Evolutionary conservation across 2,329 filamentous ascomycete genomes (phyloP).

Genomic region (Hypoxylon rubiginosum): DNA sequence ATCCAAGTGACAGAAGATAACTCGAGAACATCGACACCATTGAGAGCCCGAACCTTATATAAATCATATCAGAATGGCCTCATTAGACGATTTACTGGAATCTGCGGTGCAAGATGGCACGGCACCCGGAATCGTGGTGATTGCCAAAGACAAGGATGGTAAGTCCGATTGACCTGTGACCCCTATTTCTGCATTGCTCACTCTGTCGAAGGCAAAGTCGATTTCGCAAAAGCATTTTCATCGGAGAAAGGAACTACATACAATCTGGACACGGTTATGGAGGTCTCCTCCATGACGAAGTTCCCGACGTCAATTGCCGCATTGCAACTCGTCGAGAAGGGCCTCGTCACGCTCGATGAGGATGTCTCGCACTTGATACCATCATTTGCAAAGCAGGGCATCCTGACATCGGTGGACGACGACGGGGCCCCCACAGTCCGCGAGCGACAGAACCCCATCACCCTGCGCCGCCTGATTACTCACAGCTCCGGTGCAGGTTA

Average conservation of each 20-base stretch:
- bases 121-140: conserved; percentile 39
- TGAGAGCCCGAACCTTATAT: not conserved
- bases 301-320: conserved; percentile 62
- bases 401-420: conserved; percentile 60
- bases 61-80: conserved; percentile 24
- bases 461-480: conserved; percentile 61
- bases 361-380: conserved; percentile 60
- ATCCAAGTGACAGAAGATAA: not conserved
- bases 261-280: conserved; percentile 51
- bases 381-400: conserved; percentile 58
- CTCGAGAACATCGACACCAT: not conserved
- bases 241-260: conserved; percentile 29
- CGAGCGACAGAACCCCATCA: conserved; percentile 54
- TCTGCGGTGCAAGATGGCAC: conserved; percentile 38
- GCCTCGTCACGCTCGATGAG: conserved; percentile 60
- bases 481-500: conserved; percentile 62
- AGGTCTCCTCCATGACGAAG: conserved; percentile 56
- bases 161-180: not conserved
- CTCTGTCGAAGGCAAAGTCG: conserved; percentile 32
- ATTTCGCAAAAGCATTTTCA: conserved; percentile 38
- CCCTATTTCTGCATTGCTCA: conserved; percentile 7
- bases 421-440: conserved; percentile 52
- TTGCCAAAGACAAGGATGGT: conserved; percentile 40
- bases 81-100: conserved; percentile 31
- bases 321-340: conserved; percentile 63